Conservation (phyloP, 1,284 basidiomycete species). For the Testicularia cyperi region DNA sequence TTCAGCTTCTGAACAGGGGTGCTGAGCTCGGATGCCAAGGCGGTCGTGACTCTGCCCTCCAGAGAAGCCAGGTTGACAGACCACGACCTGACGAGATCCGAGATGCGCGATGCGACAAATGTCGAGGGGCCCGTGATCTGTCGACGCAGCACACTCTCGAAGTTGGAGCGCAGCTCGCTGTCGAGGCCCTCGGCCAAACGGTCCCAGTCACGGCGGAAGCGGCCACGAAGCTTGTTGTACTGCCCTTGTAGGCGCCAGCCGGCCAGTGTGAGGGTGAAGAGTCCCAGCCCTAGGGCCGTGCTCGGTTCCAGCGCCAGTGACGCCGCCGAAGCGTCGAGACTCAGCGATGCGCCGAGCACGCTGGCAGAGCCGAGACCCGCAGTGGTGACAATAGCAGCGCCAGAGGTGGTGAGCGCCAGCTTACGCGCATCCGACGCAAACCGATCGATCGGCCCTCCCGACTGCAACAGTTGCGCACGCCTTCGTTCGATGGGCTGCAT, state of each 20-base stretch:
- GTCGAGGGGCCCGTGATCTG: conserved; percentile 17
- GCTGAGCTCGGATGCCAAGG: too few relatives aligned
- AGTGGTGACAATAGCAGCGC: conserved; percentile 21
- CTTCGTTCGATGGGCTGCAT: conserved; percentile 38
- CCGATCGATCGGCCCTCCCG: conserved; percentile 39
- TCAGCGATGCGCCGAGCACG: conserved; percentile 26
- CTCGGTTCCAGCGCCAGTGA: conserved; percentile 43
- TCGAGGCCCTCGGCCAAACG: conserved; percentile 42
- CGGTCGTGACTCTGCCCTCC: too few relatives aligned
- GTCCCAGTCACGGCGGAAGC: conserved; percentile 58
- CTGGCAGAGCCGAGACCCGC: conserved; percentile 29
- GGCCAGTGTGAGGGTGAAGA: conserved; percentile 46
- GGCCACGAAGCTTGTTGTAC: conserved; percentile 51
- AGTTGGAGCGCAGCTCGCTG: conserved; percentile 33
- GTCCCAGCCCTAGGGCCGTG: conserved; percentile 49
- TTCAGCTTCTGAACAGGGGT: too few relatives aligned
- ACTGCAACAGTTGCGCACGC: conserved; percentile 39
- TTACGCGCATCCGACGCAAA: conserved; percentile 34
- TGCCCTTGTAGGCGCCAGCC: conserved; percentile 59
- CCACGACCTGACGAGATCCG: conserved; percentile 6
- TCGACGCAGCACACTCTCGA: conserved; percentile 7
- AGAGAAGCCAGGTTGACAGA: background rate
- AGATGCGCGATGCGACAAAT: conserved; percentile 10
- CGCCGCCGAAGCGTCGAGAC: conserved; percentile 18
- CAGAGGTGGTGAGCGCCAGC: conserved; percentile 27